Evolutionary conservation across 2,329 filamentous ascomycete species (phyloP).

Genomic region (Aspergillus pseudoterreus): DNA sequence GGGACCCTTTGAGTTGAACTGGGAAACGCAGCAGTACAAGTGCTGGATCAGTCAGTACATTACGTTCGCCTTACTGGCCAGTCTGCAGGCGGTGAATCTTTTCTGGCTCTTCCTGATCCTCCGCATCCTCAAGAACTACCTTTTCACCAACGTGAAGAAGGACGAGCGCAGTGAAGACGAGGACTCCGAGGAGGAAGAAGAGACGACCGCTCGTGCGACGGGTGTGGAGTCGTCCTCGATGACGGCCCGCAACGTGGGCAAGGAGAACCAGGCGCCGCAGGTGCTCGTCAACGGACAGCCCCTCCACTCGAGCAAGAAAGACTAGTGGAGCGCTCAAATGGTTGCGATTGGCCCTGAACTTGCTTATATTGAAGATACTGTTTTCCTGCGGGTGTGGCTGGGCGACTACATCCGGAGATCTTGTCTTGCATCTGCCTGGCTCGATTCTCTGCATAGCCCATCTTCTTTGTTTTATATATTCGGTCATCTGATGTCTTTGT

Average conservation of each 20-base stretch:
- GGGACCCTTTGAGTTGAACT: conserved; percentile 46
- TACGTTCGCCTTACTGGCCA: conserved; percentile 42
- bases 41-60: conserved; percentile 48
- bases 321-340: neutral
- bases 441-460: conserved; percentile 9
- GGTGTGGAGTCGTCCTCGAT: conserved; percentile 20
- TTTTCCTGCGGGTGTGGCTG: neutral
- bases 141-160: conserved; percentile 35
- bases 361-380: conserved; percentile 2
- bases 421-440: neutral
- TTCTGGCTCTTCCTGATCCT: conserved; percentile 47
- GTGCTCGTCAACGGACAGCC: conserved; percentile 40
- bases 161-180: conserved; percentile 47
- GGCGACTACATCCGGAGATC: neutral
- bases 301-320: conserved; percentile 15
- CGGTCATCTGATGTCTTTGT: conserved; percentile 6
- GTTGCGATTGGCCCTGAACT: neutral
- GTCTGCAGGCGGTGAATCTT: conserved; percentile 45
- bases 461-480: conserved; percentile 5
- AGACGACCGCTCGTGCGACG: conserved; percentile 22
- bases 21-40: conserved; percentile 49
- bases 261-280: conserved; percentile 31
- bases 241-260: conserved; percentile 20
- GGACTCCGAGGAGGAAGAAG: conserved; percentile 37
- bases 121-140: conserved; percentile 41